phyloP scores from a whole-genome alignment of 1,139 yeast species.

The Taphrina flavorubra region DNA sequence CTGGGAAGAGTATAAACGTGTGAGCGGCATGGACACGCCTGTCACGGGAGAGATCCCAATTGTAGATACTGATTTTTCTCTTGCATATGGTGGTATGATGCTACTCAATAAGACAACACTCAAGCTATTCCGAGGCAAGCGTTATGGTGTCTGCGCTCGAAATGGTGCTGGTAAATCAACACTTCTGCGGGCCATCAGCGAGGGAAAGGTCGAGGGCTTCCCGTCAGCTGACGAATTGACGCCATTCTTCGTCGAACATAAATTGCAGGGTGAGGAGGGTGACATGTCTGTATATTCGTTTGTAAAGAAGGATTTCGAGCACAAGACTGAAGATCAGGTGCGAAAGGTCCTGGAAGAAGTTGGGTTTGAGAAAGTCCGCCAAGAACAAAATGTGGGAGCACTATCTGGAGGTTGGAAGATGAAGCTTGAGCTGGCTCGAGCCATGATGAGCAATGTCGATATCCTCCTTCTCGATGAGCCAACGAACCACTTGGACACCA shows the following conservation, averaged over 20 bases:
- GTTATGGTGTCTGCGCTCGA: constrained; percentile 98
- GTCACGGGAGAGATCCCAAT: constrained; percentile 37
- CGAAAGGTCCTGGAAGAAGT: constrained; percentile 72
- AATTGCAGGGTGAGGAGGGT: constrained; percentile 93
- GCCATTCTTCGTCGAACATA: constrained; percentile 97
- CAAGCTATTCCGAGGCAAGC: constrained; percentile 98
- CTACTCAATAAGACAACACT: constrained; percentile 98
- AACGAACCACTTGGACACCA: constrained; percentile 95
- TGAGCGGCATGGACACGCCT: constrained; percentile 37
- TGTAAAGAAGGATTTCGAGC: constrained; percentile 90
- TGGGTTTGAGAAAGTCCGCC: constrained; percentile 90
- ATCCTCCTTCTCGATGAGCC: constrained; percentile 95
- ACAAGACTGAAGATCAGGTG: constrained; percentile 71
- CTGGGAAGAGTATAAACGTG: constrained; percentile 35
- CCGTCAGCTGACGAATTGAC: constrained; percentile 85
- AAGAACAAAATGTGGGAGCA: constrained; percentile 88
- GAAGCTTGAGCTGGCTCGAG: constrained; percentile 97
- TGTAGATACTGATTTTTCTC: constrained; percentile 56
- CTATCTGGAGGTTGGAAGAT: constrained; percentile 99
- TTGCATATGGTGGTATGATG: constrained; percentile 99
- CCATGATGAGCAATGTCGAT: constrained; percentile 97
- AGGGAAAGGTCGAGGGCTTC: constrained; percentile 97
- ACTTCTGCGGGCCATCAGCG: constrained; percentile 93
- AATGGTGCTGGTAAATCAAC: constrained; percentile 99
- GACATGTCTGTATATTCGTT: constrained; percentile 85